phyloP scores from a whole-genome alignment of 345 rosid genomes.

The Boechera stricta region DNA sequence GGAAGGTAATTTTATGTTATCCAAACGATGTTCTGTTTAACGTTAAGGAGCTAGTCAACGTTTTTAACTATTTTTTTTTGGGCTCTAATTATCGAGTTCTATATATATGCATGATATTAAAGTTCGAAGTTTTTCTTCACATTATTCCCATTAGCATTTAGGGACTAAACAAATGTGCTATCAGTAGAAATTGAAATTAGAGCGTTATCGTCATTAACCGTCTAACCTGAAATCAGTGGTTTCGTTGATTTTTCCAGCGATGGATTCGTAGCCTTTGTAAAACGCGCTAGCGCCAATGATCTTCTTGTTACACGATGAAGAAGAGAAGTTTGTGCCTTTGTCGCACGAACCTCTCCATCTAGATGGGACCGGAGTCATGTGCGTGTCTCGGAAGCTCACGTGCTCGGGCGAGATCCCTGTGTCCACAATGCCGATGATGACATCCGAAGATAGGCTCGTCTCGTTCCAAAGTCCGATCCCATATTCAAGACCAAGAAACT shows the following conservation, averaged over 20 bases:
- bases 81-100: not conserved
- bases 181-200: not conserved
- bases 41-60: not conserved
- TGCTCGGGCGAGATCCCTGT: slow-evolving; percentile 89
- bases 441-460: slow-evolving; percentile 54
- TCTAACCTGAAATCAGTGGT: slow-evolving; percentile 56
- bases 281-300: slow-evolving; percentile 75
- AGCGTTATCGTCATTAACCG: not conserved
- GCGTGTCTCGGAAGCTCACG: slow-evolving; percentile 64
- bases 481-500: slow-evolving; percentile 65
- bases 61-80: not conserved
- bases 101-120: not conserved
- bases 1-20: not conserved
- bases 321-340: slow-evolving; percentile 63
- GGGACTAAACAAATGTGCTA: not conserved
- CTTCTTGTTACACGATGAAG: slow-evolving; percentile 68
- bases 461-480: slow-evolving; percentile 64
- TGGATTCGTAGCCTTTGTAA: slow-evolving; percentile 63
- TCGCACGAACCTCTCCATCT: slow-evolving; percentile 82
- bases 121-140: not conserved
- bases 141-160: not conserved
- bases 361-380: slow-evolving; percentile 60
- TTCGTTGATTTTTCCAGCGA: slow-evolving; percentile 54
- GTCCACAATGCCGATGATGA: slow-evolving; percentile 70
- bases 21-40: not conserved